Conservation (phyloP, 441 rosid genomes). For the Gossypium trilobum region DNA sequence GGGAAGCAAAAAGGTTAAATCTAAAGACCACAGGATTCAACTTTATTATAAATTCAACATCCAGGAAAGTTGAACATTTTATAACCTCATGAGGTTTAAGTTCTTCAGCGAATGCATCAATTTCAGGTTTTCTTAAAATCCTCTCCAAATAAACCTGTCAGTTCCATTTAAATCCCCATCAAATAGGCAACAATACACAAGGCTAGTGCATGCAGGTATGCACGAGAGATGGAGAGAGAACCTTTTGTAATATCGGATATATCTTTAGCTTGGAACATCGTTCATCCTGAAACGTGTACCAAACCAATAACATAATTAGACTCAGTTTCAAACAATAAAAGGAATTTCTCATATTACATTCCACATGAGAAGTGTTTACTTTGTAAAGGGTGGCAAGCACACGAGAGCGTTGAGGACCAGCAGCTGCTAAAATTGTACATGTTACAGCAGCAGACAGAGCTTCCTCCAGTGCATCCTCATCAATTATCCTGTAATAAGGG, state of each 20-base stretch:
- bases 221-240: slow-evolving; percentile 9
- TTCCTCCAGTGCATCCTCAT: slow-evolving; percentile 86
- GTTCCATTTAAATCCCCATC: slow-evolving; percentile 6
- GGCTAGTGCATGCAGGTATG: not conserved
- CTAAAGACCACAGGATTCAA: not conserved
- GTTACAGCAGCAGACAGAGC: slow-evolving; percentile 96
- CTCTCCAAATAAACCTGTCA: slow-evolving; percentile 91
- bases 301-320: slow-evolving; percentile 17
- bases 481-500: slow-evolving; percentile 53
- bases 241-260: slow-evolving; percentile 93
- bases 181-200: not conserved
- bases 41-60: not conserved
- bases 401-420: slow-evolving; percentile 97
- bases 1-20: slow-evolving; percentile 14
- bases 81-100: slow-evolving; percentile 91
- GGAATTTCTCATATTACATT: slow-evolving; percentile 2
- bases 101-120: slow-evolving; percentile 88
- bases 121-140: slow-evolving; percentile 90
- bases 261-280: slow-evolving; percentile 87
- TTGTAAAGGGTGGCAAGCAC: slow-evolving; percentile 92
- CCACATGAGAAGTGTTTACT: slow-evolving; percentile 31
- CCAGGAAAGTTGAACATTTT: slow-evolving; percentile 7
- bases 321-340: slow-evolving; percentile 1
- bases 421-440: slow-evolving; percentile 94
- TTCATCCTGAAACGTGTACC: slow-evolving; percentile 63